Base-by-base conservation (phyloP, 1,284 basidiomycete genomes). In the Tilletia indica region DNA sequence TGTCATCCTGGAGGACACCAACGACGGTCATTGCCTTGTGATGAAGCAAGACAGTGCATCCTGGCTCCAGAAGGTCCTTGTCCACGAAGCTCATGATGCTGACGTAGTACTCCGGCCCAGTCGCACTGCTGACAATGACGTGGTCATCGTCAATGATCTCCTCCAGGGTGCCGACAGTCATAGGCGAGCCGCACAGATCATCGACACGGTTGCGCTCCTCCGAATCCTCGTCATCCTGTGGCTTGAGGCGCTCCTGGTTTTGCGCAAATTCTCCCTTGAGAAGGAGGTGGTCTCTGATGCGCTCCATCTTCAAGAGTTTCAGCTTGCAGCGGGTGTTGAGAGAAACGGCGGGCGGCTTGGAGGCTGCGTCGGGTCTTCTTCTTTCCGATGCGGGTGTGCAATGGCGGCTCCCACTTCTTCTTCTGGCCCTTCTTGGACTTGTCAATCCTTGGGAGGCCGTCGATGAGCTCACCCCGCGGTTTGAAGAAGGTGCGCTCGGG, bases 101-200 rank as follows among this genome's bases (percentile, higher is more conserved):
- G 77, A 99, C 97, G 85, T 99, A 99, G 86, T 92, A 95, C 85
- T 99, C 97, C 45, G 96, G 95, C 1, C 97, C 96, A 51, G 93
- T 93, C 21, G 93, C 90, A 11, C 93, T 93, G 85, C 93, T 95
- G 81, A 99, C 92, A 85, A 99, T 98, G 25, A 97, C 96, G 85
- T 99, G 97, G 88, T 99, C 97, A 87, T 99, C 97, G 87, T 99
- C 97, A 83, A 99, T 97, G 80, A 99, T 98, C 86, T 99, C 97
- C 86, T 99, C 97, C 80, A 99, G 88, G 0, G 94, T 93, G 48
- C 97, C 97, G 69, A 99, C 94, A 14, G 91, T 92, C 93, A 99
- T 97, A 5, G 97, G 97, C 68, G 90, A 92, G 25, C 97, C 97
- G 67, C 97, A 90, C 68, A 99, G 86, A 85, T 97, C 94, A 85